These are phyloP conservation scores for Cyclotella cryptica DNA, from an alignment of 108 stramenopile genomes.

Conservation along the genomic window DNA sequence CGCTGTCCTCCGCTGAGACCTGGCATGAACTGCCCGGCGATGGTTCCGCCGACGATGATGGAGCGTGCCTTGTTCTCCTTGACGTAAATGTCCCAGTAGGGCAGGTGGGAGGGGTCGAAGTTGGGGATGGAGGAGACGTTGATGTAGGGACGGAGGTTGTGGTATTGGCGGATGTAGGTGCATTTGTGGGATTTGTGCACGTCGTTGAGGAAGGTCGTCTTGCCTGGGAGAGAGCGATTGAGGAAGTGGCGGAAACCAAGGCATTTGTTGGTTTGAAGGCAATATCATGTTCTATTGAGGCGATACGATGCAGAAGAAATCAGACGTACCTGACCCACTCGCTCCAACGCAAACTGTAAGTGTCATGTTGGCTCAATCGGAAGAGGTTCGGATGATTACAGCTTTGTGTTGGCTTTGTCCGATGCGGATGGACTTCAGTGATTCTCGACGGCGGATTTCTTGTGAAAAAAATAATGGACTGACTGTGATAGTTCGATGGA, in stretches of 20 bases:
- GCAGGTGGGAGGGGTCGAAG: constrained; percentile 71
- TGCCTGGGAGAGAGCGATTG: constrained; percentile 30
- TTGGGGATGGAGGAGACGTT: constrained; percentile 65
- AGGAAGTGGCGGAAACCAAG: not conserved
- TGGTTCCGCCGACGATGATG: constrained; percentile 72
- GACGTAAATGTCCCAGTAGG: constrained; percentile 75
- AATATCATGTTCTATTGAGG: no score
- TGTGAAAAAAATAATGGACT: no score
- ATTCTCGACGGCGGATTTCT: no score
- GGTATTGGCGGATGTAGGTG: constrained; percentile 80
- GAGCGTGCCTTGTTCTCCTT: constrained; percentile 58
- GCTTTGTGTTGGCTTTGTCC: no score
- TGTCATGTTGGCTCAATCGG: constrained; percentile 16
- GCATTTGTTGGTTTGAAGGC: not conserved
- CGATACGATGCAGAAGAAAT: no score
- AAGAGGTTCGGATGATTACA: no score
- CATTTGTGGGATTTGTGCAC: constrained; percentile 73
- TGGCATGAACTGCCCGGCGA: constrained; percentile 74
- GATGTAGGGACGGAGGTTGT: constrained; percentile 74
- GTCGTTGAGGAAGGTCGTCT: constrained; percentile 80
- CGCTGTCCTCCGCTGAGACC: constrained; percentile 74
- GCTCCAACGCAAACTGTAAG: constrained; percentile 52
- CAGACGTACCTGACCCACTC: constrained; percentile 47
- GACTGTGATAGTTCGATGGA: no score
- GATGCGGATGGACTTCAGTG: no score